These are phyloP conservation scores for Ogataea pignaliae DNA, from an alignment of 805 yeast species.

Conservation along the genomic window DNA sequence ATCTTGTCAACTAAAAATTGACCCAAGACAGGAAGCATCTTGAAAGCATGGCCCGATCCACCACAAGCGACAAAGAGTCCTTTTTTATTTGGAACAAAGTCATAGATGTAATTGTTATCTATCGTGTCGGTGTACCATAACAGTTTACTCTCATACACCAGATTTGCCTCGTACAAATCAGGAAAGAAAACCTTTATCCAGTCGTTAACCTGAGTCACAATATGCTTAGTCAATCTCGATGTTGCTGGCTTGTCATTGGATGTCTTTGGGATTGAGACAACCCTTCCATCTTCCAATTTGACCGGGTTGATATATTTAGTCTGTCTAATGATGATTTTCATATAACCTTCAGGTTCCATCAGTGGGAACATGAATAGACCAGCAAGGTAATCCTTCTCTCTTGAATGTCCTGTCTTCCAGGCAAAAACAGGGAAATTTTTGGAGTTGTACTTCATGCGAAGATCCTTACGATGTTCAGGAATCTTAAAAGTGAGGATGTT, in stretches of 20 bases:
- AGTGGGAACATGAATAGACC: constrained; percentile 34
- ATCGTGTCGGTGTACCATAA: constrained; percentile 33
- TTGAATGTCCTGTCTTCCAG: constrained; percentile 32
- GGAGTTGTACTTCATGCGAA: constrained; percentile 30
- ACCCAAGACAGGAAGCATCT: constrained; percentile 32
- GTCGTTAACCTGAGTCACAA: constrained; percentile 24
- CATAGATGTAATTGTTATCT: constrained; percentile 29
- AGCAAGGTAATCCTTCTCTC: constrained; percentile 27
- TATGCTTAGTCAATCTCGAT: constrained; percentile 21
- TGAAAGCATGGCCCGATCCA: constrained; percentile 35
- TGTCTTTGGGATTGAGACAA: constrained; percentile 31
- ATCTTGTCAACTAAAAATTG: constrained; percentile 29
- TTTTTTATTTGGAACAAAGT: constrained; percentile 29
- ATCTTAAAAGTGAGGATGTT: constrained; percentile 32
- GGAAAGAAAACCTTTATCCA: constrained; percentile 26
- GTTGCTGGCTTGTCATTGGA: constrained; percentile 20
- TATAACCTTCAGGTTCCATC: constrained; percentile 31
- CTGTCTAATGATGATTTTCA: constrained; percentile 35
- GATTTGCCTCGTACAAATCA: constrained; percentile 22
- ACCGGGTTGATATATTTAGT: constrained; percentile 32
- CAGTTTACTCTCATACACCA: constrained; percentile 23
- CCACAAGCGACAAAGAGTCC: constrained; percentile 31
- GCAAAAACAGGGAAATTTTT: constrained; percentile 31
- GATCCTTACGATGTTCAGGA: constrained; percentile 32
- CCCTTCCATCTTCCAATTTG: constrained; percentile 14